These are phyloP conservation scores for Globisporangium sylvaticum DNA, from an alignment of 352 stramenopile genomes.

Conservation along the genomic window DNA sequence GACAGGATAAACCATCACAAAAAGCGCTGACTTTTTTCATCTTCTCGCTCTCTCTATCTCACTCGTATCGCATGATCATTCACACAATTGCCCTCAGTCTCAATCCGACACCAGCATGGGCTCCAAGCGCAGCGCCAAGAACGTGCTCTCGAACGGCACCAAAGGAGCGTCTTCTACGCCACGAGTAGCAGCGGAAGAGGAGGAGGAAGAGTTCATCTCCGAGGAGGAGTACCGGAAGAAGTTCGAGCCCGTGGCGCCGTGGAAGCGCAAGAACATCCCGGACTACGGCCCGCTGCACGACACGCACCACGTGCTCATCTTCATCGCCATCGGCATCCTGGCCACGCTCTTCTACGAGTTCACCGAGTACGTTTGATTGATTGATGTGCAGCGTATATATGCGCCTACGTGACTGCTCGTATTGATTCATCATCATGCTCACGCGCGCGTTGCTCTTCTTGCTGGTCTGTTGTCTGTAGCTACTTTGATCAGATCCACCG, in stretches of 20 bases:
- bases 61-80: not conserved
- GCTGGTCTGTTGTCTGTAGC: constrained; percentile 17
- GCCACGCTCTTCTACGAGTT: constrained; percentile 72
- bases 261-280: constrained; percentile 75
- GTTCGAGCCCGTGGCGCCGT: constrained; percentile 76
- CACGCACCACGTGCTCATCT: constrained; percentile 58
- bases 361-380: constrained; percentile 39
- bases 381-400: not conserved
- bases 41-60: not conserved
- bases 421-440: too few relatives aligned
- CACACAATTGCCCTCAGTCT: not conserved
- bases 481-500: constrained; percentile 73
- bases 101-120: constrained; percentile 3
- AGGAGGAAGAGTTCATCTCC: constrained; percentile 34
- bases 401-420: too few relatives aligned
- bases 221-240: constrained; percentile 58
- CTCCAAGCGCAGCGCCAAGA: constrained; percentile 16
- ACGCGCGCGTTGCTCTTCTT: not conserved
- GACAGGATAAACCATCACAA: not conserved
- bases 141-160: constrained; percentile 1
- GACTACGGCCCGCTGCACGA: constrained; percentile 73
- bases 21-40: constrained; percentile 1
- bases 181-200: constrained; percentile 1
- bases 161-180: not conserved
- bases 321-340: constrained; percentile 53